A percentile compares a stretch with the other conserved stretches of the same genome.
Conservation (phyloP, 1,139 yeast species). For the Blastobotrys raffinosifermentans region DNA sequence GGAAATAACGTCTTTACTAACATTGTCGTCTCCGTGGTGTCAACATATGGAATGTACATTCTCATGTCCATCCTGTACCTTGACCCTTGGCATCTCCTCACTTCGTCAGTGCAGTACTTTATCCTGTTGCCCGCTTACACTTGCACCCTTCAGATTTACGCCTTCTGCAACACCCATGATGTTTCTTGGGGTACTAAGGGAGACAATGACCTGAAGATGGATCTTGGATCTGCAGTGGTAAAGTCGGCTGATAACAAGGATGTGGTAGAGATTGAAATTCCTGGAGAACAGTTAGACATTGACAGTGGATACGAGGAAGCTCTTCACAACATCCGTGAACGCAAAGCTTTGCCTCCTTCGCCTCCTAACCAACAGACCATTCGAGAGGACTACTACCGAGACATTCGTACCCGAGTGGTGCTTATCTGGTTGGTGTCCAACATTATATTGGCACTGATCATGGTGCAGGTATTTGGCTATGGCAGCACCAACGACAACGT, state of each 20-base stretch:
- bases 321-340: constrained; percentile 64
- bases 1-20: constrained; percentile 56
- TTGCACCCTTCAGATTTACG: constrained; percentile 86
- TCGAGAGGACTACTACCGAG: constrained; percentile 88
- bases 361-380: constrained; percentile 50
- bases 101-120: constrained; percentile 81
- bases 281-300: constrained; percentile 83
- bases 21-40: constrained; percentile 70
- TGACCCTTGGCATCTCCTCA: constrained; percentile 92
- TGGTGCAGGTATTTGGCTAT: constrained; percentile 72
- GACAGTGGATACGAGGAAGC: constrained; percentile 82
- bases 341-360: constrained; percentile 47
- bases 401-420: constrained; percentile 91
- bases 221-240: constrained; percentile 58
- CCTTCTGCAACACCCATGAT: constrained; percentile 93
- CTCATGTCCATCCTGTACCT: constrained; percentile 73
- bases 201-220: constrained; percentile 66
- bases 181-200: constrained; percentile 98
- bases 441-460: constrained; percentile 72
- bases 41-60: constrained; percentile 82
- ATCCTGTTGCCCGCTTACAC: constrained; percentile 85
- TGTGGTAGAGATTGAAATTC: constrained; percentile 78
- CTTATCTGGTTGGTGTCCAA: constrained; percentile 83
- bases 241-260: constrained; percentile 49
- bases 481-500: constrained; percentile 60